A percentile compares a stretch with the other conserved stretches of the same genome.
Conservation (phyloP, 768 basidiomycete genomes). For the Coprinopsis strossmayeri region DNA sequence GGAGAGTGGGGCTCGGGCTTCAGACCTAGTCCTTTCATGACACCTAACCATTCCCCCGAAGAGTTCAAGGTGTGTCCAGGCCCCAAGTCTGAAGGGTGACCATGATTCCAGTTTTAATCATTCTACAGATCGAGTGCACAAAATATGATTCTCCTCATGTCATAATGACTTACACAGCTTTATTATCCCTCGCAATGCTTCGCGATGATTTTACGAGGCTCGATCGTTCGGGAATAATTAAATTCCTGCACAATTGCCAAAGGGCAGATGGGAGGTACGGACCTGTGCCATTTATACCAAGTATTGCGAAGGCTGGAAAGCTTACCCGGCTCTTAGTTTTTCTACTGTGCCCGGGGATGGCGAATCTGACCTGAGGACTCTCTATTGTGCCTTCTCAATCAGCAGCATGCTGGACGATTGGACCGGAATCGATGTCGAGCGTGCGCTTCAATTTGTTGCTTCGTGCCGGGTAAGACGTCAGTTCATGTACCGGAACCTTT, state of each 20-base stretch:
- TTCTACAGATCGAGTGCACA: conserved; percentile 24
- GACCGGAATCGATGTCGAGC: conserved; percentile 59
- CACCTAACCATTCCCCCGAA: conserved; percentile 15
- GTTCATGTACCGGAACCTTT: conserved; percentile 4
- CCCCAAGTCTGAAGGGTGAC: neutral
- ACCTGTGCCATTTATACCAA: no score
- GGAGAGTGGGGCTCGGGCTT: conserved; percentile 65
- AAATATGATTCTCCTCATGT: conserved; percentile 72
- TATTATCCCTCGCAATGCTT: conserved; percentile 78
- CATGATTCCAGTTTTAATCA: neutral
- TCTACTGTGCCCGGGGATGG: conserved; percentile 58
- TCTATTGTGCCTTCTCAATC: conserved; percentile 85
- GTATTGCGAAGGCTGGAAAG: conserved; percentile 1
- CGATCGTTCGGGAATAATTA: conserved; percentile 59
- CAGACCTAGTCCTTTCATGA: conserved; percentile 70
- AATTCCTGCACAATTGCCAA: conserved; percentile 69
- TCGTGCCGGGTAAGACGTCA: conserved; percentile 58
- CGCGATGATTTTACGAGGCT: conserved; percentile 77
- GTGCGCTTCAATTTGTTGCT: conserved; percentile 57
- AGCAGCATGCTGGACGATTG: conserved; percentile 75
- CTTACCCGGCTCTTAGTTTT: conserved; percentile 39
- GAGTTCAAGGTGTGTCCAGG: conserved; percentile 3
- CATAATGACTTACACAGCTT: conserved; percentile 90
- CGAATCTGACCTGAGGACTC: conserved; percentile 77
- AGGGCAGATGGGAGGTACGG: conserved; percentile 75